A percentile compares a stretch with the other conserved stretches of the same genome.
These are phyloP conservation scores for Epichloe sibirici DNA, from an alignment of 2,329 filamentous ascomycete species.

Conservation along the genomic window DNA sequence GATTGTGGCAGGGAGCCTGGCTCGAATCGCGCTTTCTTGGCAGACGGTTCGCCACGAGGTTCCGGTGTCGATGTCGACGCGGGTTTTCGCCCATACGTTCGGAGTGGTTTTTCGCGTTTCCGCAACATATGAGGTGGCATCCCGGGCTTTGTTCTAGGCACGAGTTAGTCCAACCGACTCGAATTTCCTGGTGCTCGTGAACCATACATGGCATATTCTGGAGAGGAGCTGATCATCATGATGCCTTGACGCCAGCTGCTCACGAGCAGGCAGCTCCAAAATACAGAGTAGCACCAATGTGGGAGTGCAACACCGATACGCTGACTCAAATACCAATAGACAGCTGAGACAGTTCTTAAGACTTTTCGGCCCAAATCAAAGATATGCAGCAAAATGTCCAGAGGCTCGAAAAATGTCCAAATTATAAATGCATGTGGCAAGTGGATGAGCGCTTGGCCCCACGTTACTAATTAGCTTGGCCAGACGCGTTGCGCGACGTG, in stretches of 20 bases:
- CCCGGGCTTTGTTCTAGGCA: slow-evolving; percentile 19
- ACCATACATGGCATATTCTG: slow-evolving; percentile 19
- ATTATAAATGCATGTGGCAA: neutral
- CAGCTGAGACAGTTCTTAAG: too few relatives aligned
- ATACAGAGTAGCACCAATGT: neutral
- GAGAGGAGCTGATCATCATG: slow-evolving; percentile 11
- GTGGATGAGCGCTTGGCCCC: neutral
- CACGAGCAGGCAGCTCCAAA: neutral
- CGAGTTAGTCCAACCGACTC: neutral
- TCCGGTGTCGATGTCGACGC: slow-evolving; percentile 14
- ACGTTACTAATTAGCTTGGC: neutral
- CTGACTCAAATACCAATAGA: too few relatives aligned
- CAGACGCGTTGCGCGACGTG: slow-evolving; percentile 8
- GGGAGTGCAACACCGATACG: too few relatives aligned
- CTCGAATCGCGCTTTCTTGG: slow-evolving; percentile 15
- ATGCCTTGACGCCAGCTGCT: neutral
- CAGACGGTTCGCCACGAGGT: slow-evolving; percentile 12
- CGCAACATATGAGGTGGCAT: slow-evolving; percentile 12
- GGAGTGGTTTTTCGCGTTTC: slow-evolving; percentile 22
- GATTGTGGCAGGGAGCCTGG: neutral
- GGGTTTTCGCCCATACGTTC: slow-evolving; percentile 28
- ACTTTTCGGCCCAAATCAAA: too few relatives aligned
- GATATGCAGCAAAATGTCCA: too few relatives aligned
- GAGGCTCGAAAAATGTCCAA: neutral
- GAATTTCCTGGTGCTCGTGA: neutral